Conservation (phyloP, 805 yeast genomes). For the Wickerhamomyces subpelliculosus region DNA sequence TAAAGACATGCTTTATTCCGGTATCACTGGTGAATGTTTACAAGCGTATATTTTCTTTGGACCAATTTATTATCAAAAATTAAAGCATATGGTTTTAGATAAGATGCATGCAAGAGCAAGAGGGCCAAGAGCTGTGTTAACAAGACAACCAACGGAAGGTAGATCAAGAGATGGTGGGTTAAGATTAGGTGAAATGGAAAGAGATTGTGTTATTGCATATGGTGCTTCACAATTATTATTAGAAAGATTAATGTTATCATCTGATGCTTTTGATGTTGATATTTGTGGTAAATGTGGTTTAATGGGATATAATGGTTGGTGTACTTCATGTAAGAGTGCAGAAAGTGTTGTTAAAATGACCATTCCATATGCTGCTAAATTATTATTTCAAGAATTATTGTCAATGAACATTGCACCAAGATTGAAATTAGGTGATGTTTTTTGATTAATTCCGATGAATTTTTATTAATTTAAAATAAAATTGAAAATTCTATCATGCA, state of each 20-base stretch:
- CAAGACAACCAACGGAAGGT: constrained; percentile 99
- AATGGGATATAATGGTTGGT: constrained; percentile 97
- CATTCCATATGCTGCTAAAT: constrained; percentile 97
- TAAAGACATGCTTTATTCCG: constrained; percentile 95
- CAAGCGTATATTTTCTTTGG: constrained; percentile 98
- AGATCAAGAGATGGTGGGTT: constrained; percentile 98
- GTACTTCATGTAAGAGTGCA: constrained; percentile 89
- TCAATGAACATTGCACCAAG: constrained; percentile 99
- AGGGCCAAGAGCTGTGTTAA: constrained; percentile 96
- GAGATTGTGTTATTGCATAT: constrained; percentile 98
- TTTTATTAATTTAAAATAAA: too few species aligned
- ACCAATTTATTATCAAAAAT: constrained; percentile 94
- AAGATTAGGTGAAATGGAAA: constrained; percentile 98
- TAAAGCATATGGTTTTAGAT: constrained; percentile 98
- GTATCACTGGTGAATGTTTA: constrained; percentile 94
- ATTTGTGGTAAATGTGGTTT: constrained; percentile 91
- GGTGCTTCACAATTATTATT: constrained; percentile 94
- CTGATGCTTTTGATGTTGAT: constrained; percentile 97
- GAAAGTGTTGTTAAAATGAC: constrained; percentile 89
- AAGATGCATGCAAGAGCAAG: constrained; percentile 99
- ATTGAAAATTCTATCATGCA: too few species aligned
- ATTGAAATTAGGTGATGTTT: constrained; percentile 80
- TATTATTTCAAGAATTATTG: constrained; percentile 91
- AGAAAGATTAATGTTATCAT: constrained; percentile 92
- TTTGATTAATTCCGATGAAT: too few species aligned